Percentiles rank a stretch among this genome's conserved stretches.
Conservation (phyloP, 106 monocot genomes). For the Allium fistulosum region DNA sequence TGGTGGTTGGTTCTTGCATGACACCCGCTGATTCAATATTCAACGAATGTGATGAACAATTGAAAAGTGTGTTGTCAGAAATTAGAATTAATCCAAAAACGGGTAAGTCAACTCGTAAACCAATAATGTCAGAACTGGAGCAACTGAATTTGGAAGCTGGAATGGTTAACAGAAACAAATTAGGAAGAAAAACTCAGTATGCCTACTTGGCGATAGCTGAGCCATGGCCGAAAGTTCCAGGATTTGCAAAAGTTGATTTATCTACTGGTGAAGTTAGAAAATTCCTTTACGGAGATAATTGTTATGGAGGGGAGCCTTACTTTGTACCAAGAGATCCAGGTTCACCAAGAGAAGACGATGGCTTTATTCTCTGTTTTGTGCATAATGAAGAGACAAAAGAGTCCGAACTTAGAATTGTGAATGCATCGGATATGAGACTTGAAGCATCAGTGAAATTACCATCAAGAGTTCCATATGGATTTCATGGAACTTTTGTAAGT, state of each 20-base stretch:
- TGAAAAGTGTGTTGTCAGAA: conserved; percentile 60
- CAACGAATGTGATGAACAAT: conserved; percentile 21
- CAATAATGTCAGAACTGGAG: conserved; percentile 21
- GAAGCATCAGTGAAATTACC: conserved; percentile 59
- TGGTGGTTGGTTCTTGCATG: conserved; percentile 17
- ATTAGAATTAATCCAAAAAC: conserved; percentile 51
- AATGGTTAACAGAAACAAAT: conserved; percentile 76
- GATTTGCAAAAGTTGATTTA: conserved; percentile 83
- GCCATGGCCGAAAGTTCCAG: conserved; percentile 89
- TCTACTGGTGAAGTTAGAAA: conserved; percentile 41
- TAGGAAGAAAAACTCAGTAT: conserved; percentile 65
- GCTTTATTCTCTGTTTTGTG: conserved; percentile 48
- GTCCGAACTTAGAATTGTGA: conserved; percentile 55
- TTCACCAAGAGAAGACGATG: conserved; percentile 39
- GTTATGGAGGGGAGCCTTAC: conserved; percentile 64
- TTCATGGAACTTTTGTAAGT: conserved; percentile 65
- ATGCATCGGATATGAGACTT: conserved; percentile 38
- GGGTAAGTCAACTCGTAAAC: conserved; percentile 42
- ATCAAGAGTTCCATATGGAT: conserved; percentile 65
- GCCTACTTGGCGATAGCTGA: conserved; percentile 90
- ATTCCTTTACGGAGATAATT: conserved; percentile 51
- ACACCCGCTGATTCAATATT: conserved; percentile 13
- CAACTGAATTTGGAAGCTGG: conserved; percentile 72
- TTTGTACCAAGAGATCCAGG: conserved; percentile 28
- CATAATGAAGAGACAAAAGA: conserved; percentile 35